Conservation (phyloP, 352 stramenopile species). For the Globisporangium middletonii region DNA sequence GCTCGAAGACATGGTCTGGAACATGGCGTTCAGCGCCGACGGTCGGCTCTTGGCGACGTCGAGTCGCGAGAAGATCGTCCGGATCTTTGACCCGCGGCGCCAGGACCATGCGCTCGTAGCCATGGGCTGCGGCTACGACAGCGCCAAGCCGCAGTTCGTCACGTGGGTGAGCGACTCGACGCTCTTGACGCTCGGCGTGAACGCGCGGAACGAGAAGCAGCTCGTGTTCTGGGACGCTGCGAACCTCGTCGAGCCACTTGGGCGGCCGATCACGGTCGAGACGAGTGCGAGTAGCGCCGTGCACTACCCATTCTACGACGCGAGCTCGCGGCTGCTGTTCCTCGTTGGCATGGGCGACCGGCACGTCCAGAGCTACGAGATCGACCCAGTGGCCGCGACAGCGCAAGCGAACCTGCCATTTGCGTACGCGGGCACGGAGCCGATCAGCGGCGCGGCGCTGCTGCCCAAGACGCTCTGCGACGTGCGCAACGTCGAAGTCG, state of each 20-base stretch:
- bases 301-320: constrained; percentile 62
- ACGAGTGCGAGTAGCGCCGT: constrained; percentile 33
- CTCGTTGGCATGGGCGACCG: constrained; percentile 58
- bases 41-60: constrained; percentile 57
- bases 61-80: constrained; percentile 63
- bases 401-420: constrained; percentile 65
- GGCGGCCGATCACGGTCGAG: constrained; percentile 28
- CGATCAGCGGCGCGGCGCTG: constrained; percentile 54
- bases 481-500: constrained; percentile 63
- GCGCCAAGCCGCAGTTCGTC: constrained; percentile 64
- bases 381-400: constrained; percentile 27
- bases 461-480: constrained; percentile 63
- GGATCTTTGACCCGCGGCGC: constrained; percentile 64
- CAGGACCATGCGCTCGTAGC: constrained; percentile 37
- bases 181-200: constrained; percentile 56
- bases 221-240: constrained; percentile 69
- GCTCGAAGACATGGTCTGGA: constrained; percentile 72
- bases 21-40: constrained; percentile 63
- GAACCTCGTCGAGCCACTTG: constrained; percentile 62
- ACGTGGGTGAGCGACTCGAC: constrained; percentile 35
- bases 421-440: constrained; percentile 31
- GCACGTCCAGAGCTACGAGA: constrained; percentile 73
- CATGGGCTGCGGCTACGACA: constrained; percentile 70
- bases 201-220: constrained; percentile 55
- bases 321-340: constrained; percentile 59